Percentiles rank a stretch among this genome's conserved stretches.
phyloP scores from a whole-genome alignment of 139 green algal species.

The Desmodesmus armatus region DNA sequence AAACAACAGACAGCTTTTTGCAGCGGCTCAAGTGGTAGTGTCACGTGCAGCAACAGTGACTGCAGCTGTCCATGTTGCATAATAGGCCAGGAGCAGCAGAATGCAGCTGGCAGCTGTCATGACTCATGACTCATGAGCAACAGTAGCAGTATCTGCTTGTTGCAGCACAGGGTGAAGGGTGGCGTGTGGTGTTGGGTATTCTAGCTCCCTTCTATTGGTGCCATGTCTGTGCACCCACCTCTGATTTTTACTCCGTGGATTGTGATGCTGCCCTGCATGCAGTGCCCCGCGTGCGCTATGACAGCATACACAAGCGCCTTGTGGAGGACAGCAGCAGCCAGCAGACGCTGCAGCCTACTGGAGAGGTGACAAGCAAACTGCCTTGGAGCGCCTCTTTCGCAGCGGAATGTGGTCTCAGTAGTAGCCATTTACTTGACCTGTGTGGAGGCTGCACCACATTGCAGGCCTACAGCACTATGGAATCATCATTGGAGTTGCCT shows the following conservation, averaged over 20 bases:
- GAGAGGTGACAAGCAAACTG: slow-evolving; percentile 1
- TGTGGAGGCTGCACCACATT: neutral
- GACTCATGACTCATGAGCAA: neutral
- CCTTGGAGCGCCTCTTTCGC: neutral
- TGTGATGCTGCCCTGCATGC: neutral
- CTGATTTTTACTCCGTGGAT: too few species aligned
- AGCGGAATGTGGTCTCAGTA: neutral
- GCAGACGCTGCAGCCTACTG: neutral
- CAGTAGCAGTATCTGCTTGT: too few species aligned
- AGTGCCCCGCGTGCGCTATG: slow-evolving; percentile 32
- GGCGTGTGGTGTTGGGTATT: too few species aligned
- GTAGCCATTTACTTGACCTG: neutral
- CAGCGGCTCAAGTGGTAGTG: too few species aligned
- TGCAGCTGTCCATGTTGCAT: too few species aligned
- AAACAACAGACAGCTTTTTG: too few species aligned
- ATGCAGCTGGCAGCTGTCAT: neutral
- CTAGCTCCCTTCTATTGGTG: too few species aligned
- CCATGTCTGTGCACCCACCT: neutral
- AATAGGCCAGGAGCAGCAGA: too few species aligned
- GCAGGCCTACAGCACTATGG: neutral
- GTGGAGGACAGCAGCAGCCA: slow-evolving; percentile 14
- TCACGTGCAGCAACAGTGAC: neutral
- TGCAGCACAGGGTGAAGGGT: too few species aligned
- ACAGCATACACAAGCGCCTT: slow-evolving; percentile 29
- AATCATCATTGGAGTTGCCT: neutral